Percentiles rank a stretch among this genome's conserved stretches.
These are phyloP conservation scores for Aureobasidium sp. DNA, from an alignment of 2,329 filamentous ascomycete species.

Conservation along the genomic window DNA sequence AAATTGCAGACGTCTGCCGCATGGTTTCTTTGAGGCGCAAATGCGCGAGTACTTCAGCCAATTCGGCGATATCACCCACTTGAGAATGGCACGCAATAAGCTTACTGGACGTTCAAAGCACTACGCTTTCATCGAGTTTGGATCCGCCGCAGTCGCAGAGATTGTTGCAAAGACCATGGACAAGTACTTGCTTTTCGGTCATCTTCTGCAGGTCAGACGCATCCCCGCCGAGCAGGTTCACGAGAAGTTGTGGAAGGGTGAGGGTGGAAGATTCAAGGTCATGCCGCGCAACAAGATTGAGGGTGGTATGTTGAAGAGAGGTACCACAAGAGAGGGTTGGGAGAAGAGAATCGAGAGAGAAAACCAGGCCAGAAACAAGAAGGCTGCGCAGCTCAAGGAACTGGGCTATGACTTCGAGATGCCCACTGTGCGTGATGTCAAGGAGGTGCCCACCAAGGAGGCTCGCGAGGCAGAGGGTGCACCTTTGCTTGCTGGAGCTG, in stretches of 20 bases:
- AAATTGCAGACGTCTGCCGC: constrained; percentile 59
- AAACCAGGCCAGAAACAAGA: constrained; percentile 59
- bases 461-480: constrained; percentile 26
- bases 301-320: constrained; percentile 65
- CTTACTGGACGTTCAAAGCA: constrained; percentile 88
- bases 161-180: constrained; percentile 96
- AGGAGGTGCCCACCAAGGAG: constrained; percentile 43
- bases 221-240: constrained; percentile 73
- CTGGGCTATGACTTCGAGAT: constrained; percentile 78
- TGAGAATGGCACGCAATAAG: constrained; percentile 85
- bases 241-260: constrained; percentile 77
- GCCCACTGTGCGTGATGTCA: constrained; percentile 61
- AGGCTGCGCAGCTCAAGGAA: constrained; percentile 67
- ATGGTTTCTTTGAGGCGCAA: constrained; percentile 95
- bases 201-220: constrained; percentile 81
- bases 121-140: constrained; percentile 90
- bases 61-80: constrained; percentile 72
- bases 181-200: constrained; percentile 91
- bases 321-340: constrained; percentile 71
- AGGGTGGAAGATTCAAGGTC: constrained; percentile 81
- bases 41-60: constrained; percentile 91
- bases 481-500: constrained; percentile 26
- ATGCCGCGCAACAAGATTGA: constrained; percentile 84
- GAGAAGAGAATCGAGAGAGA: constrained; percentile 66
- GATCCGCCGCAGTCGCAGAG: constrained; percentile 67